phyloP scores from a whole-genome alignment of 2,329 filamentous ascomycete species.

The Nannizziopsis arthrosporioides region DNA sequence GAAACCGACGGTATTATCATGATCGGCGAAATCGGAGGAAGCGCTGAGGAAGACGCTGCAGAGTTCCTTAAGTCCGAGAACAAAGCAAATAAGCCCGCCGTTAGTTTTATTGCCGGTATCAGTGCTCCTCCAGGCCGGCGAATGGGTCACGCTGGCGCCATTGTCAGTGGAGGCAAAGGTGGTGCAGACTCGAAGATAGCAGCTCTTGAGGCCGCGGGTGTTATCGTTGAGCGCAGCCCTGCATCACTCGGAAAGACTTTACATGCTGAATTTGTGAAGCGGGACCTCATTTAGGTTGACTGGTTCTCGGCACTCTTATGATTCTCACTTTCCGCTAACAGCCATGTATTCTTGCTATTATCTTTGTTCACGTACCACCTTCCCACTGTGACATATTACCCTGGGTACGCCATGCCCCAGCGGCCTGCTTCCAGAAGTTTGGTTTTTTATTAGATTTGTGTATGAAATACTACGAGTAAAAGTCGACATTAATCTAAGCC shows the following conservation, averaged over 20 bases:
- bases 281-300: slow-evolving; percentile 63
- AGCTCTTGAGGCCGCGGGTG: slow-evolving; percentile 83
- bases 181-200: slow-evolving; percentile 97
- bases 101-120: slow-evolving; percentile 97
- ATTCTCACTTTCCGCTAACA: neutral
- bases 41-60: slow-evolving; percentile 93
- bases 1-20: slow-evolving; percentile 99
- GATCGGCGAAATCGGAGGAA: slow-evolving; percentile 98
- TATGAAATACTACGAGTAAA: too few species aligned
- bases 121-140: slow-evolving; percentile 88
- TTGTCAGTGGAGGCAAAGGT: slow-evolving; percentile 94
- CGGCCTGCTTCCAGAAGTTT: neutral
- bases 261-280: slow-evolving; percentile 89
- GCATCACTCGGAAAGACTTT: slow-evolving; percentile 86
- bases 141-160: slow-evolving; percentile 98
- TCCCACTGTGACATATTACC: slow-evolving; percentile 7
- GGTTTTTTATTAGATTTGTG: slow-evolving; percentile 4
- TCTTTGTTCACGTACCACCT: neutral
- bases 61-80: slow-evolving; percentile 92
- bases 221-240: slow-evolving; percentile 90
- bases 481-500: too few species aligned
- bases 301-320: neutral
- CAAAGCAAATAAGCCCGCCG: slow-evolving; percentile 86
- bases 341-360: slow-evolving; percentile 5
- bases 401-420: neutral